These are phyloP conservation scores for Aspergillus egyptiacus DNA, from an alignment of 495 filamentous ascomycete genomes.

Conservation along the genomic window DNA sequence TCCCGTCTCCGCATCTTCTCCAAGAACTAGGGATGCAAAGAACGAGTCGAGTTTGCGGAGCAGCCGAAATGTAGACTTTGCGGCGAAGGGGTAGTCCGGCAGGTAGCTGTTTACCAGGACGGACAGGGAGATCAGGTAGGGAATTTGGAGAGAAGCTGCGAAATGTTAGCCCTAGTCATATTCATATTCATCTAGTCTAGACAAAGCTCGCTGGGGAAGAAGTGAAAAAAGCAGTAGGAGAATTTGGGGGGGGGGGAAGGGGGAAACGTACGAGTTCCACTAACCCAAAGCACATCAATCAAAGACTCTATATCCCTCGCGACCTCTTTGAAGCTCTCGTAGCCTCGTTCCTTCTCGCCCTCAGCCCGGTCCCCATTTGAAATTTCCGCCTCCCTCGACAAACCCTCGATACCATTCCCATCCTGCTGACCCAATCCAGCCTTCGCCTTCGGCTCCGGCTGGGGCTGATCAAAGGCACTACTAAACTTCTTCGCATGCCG, in stretches of 20 bases:
- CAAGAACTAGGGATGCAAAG: slow-evolving; percentile 65
- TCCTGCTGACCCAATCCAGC: too few species aligned
- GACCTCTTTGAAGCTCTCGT: slow-evolving; percentile 61
- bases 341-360: slow-evolving; percentile 45
- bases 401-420: too few species aligned
- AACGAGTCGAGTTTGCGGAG: slow-evolving; percentile 72
- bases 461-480: slow-evolving; percentile 35
- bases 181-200: not conserved
- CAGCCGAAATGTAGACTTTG: slow-evolving; percentile 55
- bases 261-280: slow-evolving; percentile 72
- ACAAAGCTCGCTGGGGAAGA: too few species aligned
- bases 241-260: slow-evolving; percentile 1
- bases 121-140: slow-evolving; percentile 73
- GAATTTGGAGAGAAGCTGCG: slow-evolving; percentile 72
- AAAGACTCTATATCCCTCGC: slow-evolving; percentile 63
- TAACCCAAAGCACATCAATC: slow-evolving; percentile 75
- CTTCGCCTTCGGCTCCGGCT: not conserved
- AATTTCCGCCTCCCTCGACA: too few species aligned
- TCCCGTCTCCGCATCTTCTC: slow-evolving; percentile 59
- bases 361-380: too few species aligned
- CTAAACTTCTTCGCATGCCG: slow-evolving; percentile 71
- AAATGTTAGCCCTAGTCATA: not conserved
- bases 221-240: too few species aligned
- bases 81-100: slow-evolving; percentile 59
- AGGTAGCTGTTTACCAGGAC: slow-evolving; percentile 61